phyloP scores from a whole-genome alignment of 352 stramenopile genomes.

The Aphanomyces astaci region DNA sequence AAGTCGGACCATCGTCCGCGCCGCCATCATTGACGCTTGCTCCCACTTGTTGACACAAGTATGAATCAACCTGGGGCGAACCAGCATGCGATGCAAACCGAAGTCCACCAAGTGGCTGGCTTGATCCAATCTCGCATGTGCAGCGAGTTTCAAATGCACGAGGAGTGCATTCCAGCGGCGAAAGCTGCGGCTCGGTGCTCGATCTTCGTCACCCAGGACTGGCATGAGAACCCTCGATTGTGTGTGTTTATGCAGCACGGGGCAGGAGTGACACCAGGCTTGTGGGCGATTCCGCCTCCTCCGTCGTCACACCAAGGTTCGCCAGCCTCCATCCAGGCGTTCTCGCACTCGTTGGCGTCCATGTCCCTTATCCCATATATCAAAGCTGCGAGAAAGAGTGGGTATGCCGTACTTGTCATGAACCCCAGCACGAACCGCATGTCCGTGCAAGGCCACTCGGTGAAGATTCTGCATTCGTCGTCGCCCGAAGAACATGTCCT shows the following conservation, averaged over 20 bases:
- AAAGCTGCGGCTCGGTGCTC: slow-evolving; percentile 80
- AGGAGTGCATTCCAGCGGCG: slow-evolving; percentile 84
- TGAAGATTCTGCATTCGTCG: slow-evolving; percentile 72
- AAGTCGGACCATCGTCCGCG: too few species aligned
- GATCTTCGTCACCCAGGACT: slow-evolving; percentile 80
- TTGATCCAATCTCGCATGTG: slow-evolving; percentile 84
- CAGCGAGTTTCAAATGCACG: slow-evolving; percentile 69
- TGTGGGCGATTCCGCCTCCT: background rate
- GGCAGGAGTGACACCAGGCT: slow-evolving; percentile 30
- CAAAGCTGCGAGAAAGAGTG: slow-evolving; percentile 76
- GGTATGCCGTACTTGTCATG: slow-evolving; percentile 71
- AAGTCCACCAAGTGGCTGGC: slow-evolving; percentile 9
- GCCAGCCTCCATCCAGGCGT: slow-evolving; percentile 66
- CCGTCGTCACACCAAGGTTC: slow-evolving; percentile 58
- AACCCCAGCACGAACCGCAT: slow-evolving; percentile 79
- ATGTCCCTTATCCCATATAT: slow-evolving; percentile 85
- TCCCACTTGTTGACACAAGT: too few species aligned
- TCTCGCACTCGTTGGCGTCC: slow-evolving; percentile 71
- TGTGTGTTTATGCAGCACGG: slow-evolving; percentile 77
- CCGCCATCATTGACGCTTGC: too few species aligned
- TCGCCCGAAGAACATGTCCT: slow-evolving; percentile 68
- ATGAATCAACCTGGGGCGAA: too few species aligned
- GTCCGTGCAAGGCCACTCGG: slow-evolving; percentile 67
- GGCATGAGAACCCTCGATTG: slow-evolving; percentile 65
- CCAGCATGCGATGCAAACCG: slow-evolving; percentile 8